These are phyloP conservation scores for Citrullus mucosospermus DNA, from an alignment of 306 rosid genomes.

Conservation along the genomic window DNA sequence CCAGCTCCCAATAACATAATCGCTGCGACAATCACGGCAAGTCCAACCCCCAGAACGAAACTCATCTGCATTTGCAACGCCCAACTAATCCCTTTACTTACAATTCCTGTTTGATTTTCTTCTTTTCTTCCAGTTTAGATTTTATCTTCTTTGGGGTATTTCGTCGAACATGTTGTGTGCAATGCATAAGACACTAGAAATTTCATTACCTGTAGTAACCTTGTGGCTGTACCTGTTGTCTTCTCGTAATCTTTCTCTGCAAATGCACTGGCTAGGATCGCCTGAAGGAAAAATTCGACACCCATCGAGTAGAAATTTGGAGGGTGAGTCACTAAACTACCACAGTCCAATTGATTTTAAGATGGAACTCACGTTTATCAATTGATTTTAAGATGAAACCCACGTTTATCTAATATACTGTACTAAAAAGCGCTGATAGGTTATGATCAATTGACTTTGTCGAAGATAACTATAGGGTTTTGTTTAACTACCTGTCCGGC, in stretches of 20 bases:
- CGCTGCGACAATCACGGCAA: slow-evolving; percentile 11
- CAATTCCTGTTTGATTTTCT: too few species aligned
- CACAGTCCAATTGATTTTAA: too few species aligned
- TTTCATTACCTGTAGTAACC: slow-evolving; percentile 54
- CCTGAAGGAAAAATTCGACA: slow-evolving; percentile 28
- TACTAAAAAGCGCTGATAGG: neutral
- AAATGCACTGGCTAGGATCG: slow-evolving; percentile 82
- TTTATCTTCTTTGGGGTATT: neutral
- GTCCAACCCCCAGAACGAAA: slow-evolving; percentile 18
- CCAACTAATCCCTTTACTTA: neutral
- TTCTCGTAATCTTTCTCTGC: slow-evolving; percentile 59
- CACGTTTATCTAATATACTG: neutral
- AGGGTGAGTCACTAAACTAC: too few species aligned
- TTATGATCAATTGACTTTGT: neutral
- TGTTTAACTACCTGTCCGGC: slow-evolving; percentile 54
- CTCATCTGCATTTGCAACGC: slow-evolving; percentile 16
- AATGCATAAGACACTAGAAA: neutral
- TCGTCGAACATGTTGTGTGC: neutral
- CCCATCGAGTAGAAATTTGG: neutral
- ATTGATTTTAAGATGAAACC: too few species aligned
- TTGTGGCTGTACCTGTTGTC: slow-evolving; percentile 52
- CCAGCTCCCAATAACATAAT: slow-evolving; percentile 13
- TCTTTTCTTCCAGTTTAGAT: neutral
- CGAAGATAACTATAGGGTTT: neutral
- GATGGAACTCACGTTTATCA: too few species aligned